These are phyloP conservation scores for Rhododendron kiyosumense DNA, from an alignment of 148 eudicot genomes.

Conservation along the genomic window DNA sequence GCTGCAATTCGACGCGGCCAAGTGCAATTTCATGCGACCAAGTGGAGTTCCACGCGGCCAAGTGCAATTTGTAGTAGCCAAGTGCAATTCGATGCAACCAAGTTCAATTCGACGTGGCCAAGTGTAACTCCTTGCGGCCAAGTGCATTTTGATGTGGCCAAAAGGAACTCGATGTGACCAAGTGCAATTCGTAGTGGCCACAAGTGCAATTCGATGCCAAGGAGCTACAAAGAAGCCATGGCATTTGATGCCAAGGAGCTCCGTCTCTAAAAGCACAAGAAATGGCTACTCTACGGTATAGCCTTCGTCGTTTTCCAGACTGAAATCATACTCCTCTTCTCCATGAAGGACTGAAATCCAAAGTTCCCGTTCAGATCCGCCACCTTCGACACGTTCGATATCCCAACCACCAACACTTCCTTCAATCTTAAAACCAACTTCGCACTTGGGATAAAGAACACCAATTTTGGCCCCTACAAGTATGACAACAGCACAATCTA, in stretches of 20 bases:
- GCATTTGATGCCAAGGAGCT: neutral
- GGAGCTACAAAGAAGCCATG: neutral
- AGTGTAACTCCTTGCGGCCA: no score
- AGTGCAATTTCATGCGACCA: no score
- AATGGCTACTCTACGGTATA: neutral
- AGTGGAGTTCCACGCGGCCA: no score
- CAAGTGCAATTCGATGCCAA: no score
- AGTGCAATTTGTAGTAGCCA: no score
- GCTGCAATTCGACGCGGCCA: no score
- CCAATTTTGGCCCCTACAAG: slow-evolving; percentile 6
- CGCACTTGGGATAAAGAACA: slow-evolving; percentile 15
- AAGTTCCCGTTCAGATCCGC: slow-evolving; percentile 11
- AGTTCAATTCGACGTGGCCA: no score
- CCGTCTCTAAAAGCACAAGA: slow-evolving; percentile 12
- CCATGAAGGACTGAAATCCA: slow-evolving; percentile 13
- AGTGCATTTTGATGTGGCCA: no score
- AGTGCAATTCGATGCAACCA: no score
- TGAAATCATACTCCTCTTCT: neutral
- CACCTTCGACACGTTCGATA: neutral
- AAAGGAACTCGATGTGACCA: no score
- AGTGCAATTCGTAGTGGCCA: no score
- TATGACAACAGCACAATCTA: neutral
- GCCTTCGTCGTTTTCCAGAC: slow-evolving; percentile 6
- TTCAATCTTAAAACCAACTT: slow-evolving; percentile 1
- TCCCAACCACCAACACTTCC: neutral